Base-by-base conservation (phyloP, 2,329 filamentous ascomycete genomes). In the Ophiostoma sp. region DNA sequence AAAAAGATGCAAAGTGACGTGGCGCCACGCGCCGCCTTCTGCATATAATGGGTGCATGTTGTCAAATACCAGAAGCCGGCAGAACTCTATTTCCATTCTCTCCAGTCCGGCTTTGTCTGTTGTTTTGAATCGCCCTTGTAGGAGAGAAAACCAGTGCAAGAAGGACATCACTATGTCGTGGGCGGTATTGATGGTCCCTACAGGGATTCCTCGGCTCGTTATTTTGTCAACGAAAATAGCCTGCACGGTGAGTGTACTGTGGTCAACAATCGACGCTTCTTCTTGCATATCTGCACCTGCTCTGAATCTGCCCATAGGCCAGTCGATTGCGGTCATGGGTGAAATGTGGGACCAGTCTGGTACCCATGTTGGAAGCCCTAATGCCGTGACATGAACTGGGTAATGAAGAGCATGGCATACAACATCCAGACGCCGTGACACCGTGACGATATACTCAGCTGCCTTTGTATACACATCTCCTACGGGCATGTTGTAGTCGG, bases 121-220 rank as follows among this genome's bases (percentile, higher is more conserved):
- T 62, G 12, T 47, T 49, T 5, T 58, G n/a, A 38, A 40, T 1
- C 11, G 47, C 2, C 8, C 12, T 5, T 68, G 66, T 4, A 68
- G 44, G 18, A 68, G 40, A 14, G 66, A 62, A 8, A 45, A 68
- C 66, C 66, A 68, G 40, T 68, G 40, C 8, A 68, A n/a, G n/a
- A 68, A 68, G 0, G 66, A 44, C 66, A 65, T 60, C 38, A 65
- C 12, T 36, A 68, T 65, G n/a, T 68, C 62, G 18, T 68, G 47
- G 3, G n/a, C 47, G 2, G 63, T 68, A 27, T 45, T 58, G n/a
- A 9, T 49, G 6, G 62, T 68, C 45, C 18, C 18, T 5, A 65
- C 66, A 4, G 66, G 62, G 2, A 58, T 47, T 1, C 62, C 66
- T 0, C 47, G 66, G 5, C 14, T 18, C 16, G 3, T 16, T 0